phyloP scores from a whole-genome alignment of 768 basidiomycete species.

The Piloderma croceum region DNA sequence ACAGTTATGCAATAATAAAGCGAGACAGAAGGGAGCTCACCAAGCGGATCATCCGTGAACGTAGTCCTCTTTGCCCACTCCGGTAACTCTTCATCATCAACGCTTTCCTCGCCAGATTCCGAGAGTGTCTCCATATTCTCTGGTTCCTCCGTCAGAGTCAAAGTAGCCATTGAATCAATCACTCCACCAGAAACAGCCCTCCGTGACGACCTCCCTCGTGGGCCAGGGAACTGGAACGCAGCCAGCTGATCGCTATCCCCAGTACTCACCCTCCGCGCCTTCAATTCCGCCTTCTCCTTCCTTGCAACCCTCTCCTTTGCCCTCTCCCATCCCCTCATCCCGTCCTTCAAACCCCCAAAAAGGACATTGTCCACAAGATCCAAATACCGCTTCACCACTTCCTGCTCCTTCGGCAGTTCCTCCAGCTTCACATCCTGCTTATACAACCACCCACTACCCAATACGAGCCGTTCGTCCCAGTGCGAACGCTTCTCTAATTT shows the following conservation, averaged over 20 bases:
- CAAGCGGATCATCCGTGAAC: slow-evolving; percentile 53
- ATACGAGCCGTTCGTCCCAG: slow-evolving; percentile 78
- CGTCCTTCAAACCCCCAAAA: slow-evolving; percentile 54
- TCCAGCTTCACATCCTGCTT: slow-evolving; percentile 53
- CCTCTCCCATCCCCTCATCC: slow-evolving; percentile 43
- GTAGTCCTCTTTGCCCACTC: slow-evolving; percentile 64
- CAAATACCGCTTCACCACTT: slow-evolving; percentile 54
- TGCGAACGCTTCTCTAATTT: slow-evolving; percentile 56
- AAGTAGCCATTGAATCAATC: slow-evolving; percentile 45
- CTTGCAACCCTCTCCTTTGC: slow-evolving; percentile 42
- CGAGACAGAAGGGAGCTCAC: slow-evolving; percentile 33
- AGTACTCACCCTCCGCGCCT: slow-evolving; percentile 26
- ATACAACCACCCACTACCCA: slow-evolving; percentile 83
- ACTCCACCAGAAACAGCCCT: slow-evolving; percentile 59
- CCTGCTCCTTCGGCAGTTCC: slow-evolving; percentile 53
- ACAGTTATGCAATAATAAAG: background rate
- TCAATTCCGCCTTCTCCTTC: slow-evolving; percentile 35
- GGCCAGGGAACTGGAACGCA: slow-evolving; percentile 14
- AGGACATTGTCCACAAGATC: slow-evolving; percentile 77
- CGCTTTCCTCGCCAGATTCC: slow-evolving; percentile 33
- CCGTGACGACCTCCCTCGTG: slow-evolving; percentile 25
- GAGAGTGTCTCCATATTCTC: slow-evolving; percentile 45
- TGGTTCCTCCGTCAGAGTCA: slow-evolving; percentile 52
- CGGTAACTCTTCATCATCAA: slow-evolving; percentile 71
- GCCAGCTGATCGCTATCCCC: slow-evolving; percentile 21